A percentile compares a stretch with the other conserved stretches of the same genome.
Conservation (phyloP, 352 stramenopile genomes). For the Blastocystis sp. region DNA sequence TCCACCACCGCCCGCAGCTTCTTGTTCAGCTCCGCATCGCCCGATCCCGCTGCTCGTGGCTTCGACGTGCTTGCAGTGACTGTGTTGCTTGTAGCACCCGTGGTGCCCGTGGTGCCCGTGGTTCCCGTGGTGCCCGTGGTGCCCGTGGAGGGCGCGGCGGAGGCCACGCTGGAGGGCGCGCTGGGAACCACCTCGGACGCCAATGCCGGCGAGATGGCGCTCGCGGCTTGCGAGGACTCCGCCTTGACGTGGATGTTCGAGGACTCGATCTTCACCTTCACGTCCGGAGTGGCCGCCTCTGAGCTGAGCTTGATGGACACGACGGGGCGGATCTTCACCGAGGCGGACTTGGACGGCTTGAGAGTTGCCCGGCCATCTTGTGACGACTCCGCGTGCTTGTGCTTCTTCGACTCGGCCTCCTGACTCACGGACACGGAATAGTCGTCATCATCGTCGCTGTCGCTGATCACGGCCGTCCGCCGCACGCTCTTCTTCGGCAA, state of each 20-base stretch:
- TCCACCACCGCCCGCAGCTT: not conserved
- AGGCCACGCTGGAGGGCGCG: no score
- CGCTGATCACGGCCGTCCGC: not conserved
- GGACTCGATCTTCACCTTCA: conserved; percentile 4
- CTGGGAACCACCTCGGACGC: conserved; percentile 1
- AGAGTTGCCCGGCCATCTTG: not conserved
- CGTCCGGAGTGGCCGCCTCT: not conserved
- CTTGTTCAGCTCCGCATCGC: not conserved
- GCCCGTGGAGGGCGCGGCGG: not conserved
- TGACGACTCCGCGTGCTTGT: not conserved
- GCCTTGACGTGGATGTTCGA: not conserved
- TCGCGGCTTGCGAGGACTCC: not conserved
- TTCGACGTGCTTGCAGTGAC: not conserved
- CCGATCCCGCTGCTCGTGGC: not conserved
- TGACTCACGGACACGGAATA: not conserved
- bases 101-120: not conserved
- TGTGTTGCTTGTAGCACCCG: not conserved
- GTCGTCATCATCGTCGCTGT: conserved; percentile 39
- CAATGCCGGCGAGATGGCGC: not conserved
- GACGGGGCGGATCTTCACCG: not conserved
- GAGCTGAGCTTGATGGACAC: not conserved
- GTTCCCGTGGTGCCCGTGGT: not conserved
- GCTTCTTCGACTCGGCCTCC: conserved; percentile 10
- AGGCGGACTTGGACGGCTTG: not conserved
- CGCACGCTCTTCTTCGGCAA: not conserved